These are phyloP conservation scores for Dalbergia cochinchinensis DNA, from an alignment of 306 rosid species.

Conservation along the genomic window DNA sequence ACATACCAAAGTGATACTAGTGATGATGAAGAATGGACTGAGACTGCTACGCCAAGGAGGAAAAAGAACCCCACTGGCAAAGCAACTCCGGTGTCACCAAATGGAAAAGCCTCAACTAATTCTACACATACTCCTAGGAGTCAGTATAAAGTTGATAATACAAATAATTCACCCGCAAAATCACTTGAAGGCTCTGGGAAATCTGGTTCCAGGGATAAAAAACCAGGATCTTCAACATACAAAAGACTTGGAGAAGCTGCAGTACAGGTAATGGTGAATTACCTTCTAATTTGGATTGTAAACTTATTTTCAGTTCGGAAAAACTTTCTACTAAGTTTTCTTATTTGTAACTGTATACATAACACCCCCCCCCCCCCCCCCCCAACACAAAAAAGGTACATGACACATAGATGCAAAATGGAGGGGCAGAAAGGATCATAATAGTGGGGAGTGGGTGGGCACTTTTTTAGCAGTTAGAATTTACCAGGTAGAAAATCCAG, in stretches of 20 bases:
- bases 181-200: constrained; percentile 53
- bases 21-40: constrained; percentile 81
- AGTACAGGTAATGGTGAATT: constrained; percentile 70
- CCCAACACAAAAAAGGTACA: not conserved
- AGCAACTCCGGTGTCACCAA: constrained; percentile 49
- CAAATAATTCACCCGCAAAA: constrained; percentile 53
- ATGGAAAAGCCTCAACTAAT: constrained; percentile 53
- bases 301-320: constrained; percentile 34
- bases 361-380: no score
- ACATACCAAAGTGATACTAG: constrained; percentile 77
- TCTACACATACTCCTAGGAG: constrained; percentile 50
- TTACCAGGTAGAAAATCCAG: not conserved
- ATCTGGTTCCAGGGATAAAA: constrained; percentile 58
- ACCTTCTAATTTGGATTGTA: constrained; percentile 31
- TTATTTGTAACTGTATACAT: no score
- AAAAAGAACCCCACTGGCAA: constrained; percentile 45
- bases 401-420: constrained; percentile 7
- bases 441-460: not conserved
- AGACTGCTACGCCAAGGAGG: constrained; percentile 49
- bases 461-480: constrained; percentile 2
- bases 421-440: not conserved
- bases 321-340: constrained; percentile 11
- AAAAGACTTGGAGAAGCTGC: constrained; percentile 75
- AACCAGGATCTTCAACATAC: constrained; percentile 55
- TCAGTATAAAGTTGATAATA: constrained; percentile 52